Conservation (phyloP, 2,329 filamentous ascomycete species). For the Cadophora malorum region DNA sequence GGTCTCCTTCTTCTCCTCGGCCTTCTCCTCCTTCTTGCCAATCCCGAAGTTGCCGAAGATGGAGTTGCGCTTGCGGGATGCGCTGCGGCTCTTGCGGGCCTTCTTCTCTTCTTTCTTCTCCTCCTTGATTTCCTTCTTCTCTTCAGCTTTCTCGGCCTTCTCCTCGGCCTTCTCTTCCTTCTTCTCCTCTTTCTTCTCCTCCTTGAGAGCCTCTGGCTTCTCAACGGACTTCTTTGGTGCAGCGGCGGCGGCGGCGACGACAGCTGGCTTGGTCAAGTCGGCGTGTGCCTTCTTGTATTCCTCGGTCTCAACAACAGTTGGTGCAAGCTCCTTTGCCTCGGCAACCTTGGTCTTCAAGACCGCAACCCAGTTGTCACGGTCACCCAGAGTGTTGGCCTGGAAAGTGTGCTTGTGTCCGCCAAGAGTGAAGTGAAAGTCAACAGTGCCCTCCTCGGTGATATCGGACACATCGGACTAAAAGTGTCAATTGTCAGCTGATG, state of each 20-base stretch:
- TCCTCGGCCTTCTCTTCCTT: slow-evolving; percentile 54
- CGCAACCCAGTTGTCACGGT: slow-evolving; percentile 92
- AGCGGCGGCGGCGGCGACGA: slow-evolving; percentile 46
- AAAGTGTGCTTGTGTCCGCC: slow-evolving; percentile 93
- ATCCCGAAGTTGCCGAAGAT: slow-evolving; percentile 63
- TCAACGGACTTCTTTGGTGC: slow-evolving; percentile 47
- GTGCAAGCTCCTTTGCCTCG: slow-evolving; percentile 83
- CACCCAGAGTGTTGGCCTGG: slow-evolving; percentile 75
- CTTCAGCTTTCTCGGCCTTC: slow-evolving; percentile 52
- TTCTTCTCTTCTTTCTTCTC: slow-evolving; percentile 59
- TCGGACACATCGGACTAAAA: slow-evolving; percentile 64
- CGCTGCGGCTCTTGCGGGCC: slow-evolving; percentile 66
- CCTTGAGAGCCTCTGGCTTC: slow-evolving; percentile 45
- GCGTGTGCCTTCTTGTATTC: slow-evolving; percentile 74
- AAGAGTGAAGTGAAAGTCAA: slow-evolving; percentile 86
- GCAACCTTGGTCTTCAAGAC: slow-evolving; percentile 82
- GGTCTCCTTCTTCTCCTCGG: slow-evolving; percentile 44
- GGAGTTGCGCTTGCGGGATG: slow-evolving; percentile 69
- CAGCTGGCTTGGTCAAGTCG: slow-evolving; percentile 50
- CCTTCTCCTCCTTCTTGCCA: slow-evolving; percentile 48
- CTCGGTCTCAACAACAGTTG: slow-evolving; percentile 77
- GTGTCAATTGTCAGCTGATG: slow-evolving; percentile 42
- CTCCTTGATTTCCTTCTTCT: slow-evolving; percentile 54
- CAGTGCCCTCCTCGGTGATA: slow-evolving; percentile 73
- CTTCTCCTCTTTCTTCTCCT: slow-evolving; percentile 50